These are phyloP conservation scores for Amphicarpaea edgeworthii DNA, from an alignment of 306 rosid genomes.

Conservation along the genomic window DNA sequence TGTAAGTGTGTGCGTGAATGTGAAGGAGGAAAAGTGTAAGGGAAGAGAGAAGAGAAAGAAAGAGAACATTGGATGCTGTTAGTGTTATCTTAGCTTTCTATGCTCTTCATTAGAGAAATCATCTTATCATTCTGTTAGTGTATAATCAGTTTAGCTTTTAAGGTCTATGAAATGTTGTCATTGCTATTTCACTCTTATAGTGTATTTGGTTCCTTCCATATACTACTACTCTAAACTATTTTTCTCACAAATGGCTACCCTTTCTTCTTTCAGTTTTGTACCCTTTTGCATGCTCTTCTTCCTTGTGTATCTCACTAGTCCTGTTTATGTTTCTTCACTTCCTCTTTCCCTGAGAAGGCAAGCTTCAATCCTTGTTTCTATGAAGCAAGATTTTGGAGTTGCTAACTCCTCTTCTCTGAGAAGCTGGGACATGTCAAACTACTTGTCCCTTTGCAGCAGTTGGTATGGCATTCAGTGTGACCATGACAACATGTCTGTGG, in stretches of 20 bases:
- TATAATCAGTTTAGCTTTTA: constrained; percentile 41
- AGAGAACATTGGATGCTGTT: constrained; percentile 56
- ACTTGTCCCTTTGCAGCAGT: constrained; percentile 57
- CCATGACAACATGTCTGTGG: constrained; percentile 48
- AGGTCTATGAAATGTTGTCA: constrained; percentile 26
- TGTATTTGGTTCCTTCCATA: constrained; percentile 32
- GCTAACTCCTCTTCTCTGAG: constrained; percentile 54
- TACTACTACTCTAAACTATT: constrained; percentile 34
- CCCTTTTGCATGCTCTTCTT: constrained; percentile 30
- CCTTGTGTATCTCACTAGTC: constrained; percentile 42
- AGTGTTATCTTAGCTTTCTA: constrained; percentile 16
- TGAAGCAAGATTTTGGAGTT: constrained; percentile 62
- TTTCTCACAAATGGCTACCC: constrained; percentile 44
- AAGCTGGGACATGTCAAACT: constrained; percentile 66
- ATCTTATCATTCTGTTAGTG: constrained; percentile 26
- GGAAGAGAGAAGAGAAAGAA: constrained; percentile 16
- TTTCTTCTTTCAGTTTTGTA: constrained; percentile 39
- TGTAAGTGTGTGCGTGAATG: constrained; percentile 40
- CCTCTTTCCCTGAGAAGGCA: constrained; percentile 61
- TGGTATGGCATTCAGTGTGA: constrained; percentile 81
- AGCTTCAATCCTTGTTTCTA: constrained; percentile 75
- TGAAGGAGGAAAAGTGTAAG: constrained; percentile 19
- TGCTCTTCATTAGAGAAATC: constrained; percentile 34
- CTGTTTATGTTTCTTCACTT: constrained; percentile 51
- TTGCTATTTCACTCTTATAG: constrained; percentile 29